A percentile compares a stretch with the other conserved stretches of the same genome.
Evolutionary conservation across 83 land plant genomes (phyloP).

Genomic region (Larix sibirica): DNA sequence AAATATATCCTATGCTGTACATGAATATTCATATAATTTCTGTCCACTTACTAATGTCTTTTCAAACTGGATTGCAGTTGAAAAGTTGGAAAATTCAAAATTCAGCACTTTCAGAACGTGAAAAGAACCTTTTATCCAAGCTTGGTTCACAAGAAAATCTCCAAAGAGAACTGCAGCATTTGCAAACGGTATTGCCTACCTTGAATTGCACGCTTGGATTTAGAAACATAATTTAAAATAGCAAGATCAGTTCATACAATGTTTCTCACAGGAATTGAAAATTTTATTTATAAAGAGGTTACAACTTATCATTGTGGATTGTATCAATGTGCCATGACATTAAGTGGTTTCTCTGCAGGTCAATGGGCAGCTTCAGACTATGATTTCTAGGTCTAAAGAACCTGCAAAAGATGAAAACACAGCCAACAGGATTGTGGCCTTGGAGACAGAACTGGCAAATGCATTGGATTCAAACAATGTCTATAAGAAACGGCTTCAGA

Average conservation of each 20-base stretch:
- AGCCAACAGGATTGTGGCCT: slow-evolving; percentile 56
- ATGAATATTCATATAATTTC: no score
- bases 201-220: not conserved
- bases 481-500: slow-evolving; percentile 38
- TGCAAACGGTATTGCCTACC: slow-evolving; percentile 14
- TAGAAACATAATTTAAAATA: not conserved
- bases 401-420: slow-evolving; percentile 46
- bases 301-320: slow-evolving; percentile 1
- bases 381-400: slow-evolving; percentile 42
- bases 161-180: slow-evolving; percentile 16
- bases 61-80: slow-evolving; percentile 1
- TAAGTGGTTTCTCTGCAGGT: slow-evolving; percentile 31
- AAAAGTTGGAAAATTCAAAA: slow-evolving; percentile 9
- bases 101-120: not conserved
- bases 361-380: slow-evolving; percentile 50
- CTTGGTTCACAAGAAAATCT: slow-evolving; percentile 19
- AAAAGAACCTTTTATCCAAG: slow-evolving; percentile 13
- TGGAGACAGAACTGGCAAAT: slow-evolving; percentile 72
- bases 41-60: not conserved
- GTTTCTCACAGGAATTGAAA: not conserved
- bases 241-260: not conserved
- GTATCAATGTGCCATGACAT: no score
- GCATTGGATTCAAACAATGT: slow-evolving; percentile 44
- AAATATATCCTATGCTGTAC: no score
- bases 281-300: not conserved